Evolutionary conservation across 148 eudicot genomes (phyloP), one percentile per base, ranked within the genome.

Genomic region (Pharnaceum exiguum): DNA sequence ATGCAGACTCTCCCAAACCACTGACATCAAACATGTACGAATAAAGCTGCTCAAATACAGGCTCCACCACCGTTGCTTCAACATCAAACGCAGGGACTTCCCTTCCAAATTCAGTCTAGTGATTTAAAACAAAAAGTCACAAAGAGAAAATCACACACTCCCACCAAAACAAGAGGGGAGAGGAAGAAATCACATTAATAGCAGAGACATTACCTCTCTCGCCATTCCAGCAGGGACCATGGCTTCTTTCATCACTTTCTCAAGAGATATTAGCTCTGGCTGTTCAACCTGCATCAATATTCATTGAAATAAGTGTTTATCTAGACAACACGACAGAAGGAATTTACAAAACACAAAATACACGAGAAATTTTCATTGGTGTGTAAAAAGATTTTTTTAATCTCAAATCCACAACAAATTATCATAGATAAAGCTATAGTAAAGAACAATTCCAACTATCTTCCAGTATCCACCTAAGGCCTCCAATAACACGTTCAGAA

Each of bases 1-100:
- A 75, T 12, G 72, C 76, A 47, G 74, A 59, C 62, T 70, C 22
- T 51, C 82, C 77, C 53, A 65, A 72, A 58, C 71, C 69, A 51
- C 85, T 95, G 39, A 78, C 49, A 69, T 86, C 95, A 75, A 89
- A 93, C 62, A 89, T 73, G 57, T 74, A 93, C 51, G 89, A 79
- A 63, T 88, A 93, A 25, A 93, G 80, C 75, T 75, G 84, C 73
- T 82, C 77, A 46, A 93, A 93, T 35, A 89, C 78, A 45, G 91
- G 84, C 80, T 93, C 96, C 55, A 93, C 91, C 29, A 63, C 68
- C 56, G 87, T 82, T 75, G 99, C 96, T 52, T 93, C 91, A 32
- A 93, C 91, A 57, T 93, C 99, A 82, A 83, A 93, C 54, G 89
- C 77, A 50, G 99, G 89, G 39, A 93, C 89, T 76, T 89, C 95